phyloP scores from a whole-genome alignment of 305 asterid genomes.

The Rubia balearica region DNA sequence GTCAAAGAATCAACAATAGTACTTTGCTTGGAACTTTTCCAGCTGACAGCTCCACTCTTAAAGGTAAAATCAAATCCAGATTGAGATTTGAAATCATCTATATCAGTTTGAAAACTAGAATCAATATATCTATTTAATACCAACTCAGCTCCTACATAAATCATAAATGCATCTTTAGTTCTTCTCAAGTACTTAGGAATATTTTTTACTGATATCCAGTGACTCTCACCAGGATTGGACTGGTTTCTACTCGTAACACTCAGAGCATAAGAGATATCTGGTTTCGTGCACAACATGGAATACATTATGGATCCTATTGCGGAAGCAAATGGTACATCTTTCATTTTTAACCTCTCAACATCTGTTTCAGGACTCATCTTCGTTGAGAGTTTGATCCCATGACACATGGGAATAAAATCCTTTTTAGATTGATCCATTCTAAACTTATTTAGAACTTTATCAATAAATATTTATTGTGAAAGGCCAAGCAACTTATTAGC shows the following conservation, averaged over 20 bases:
- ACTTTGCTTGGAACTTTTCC: background rate
- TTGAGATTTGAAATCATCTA: background rate
- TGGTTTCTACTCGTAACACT: background rate
- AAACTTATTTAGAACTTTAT: background rate
- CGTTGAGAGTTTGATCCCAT: background rate
- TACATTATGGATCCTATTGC: background rate
- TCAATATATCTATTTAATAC: background rate
- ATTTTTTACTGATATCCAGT: background rate
- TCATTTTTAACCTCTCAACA: background rate
- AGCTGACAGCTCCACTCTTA: background rate
- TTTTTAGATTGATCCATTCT: background rate
- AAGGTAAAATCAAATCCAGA: background rate
- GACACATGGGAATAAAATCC: background rate
- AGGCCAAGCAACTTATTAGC: background rate
- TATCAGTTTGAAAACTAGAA: background rate
- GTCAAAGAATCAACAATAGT: background rate
- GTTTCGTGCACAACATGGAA: rapidly evolving
- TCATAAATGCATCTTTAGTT: no score
- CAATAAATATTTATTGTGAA: background rate
- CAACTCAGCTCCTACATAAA: background rate
- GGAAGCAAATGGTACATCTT: background rate
- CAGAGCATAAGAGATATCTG: background rate
- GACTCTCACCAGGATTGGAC: background rate
- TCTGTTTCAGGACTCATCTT: background rate
- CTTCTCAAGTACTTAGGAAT: background rate